These are phyloP conservation scores for Acarospora socialis DNA, from an alignment of 2,329 filamentous ascomycete genomes.

Conservation along the genomic window DNA sequence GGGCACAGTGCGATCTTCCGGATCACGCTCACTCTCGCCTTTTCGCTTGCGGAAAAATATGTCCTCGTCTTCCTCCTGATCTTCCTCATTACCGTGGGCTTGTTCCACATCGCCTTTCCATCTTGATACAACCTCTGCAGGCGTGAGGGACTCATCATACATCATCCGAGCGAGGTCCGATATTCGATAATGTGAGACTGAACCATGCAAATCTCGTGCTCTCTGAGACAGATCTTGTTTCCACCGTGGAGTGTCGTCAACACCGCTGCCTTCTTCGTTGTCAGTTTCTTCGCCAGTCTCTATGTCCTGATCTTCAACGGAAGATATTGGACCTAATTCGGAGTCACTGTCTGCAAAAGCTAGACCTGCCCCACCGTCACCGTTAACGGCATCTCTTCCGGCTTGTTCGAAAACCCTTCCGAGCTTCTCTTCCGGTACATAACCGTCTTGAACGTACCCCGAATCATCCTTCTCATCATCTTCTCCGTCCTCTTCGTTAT, in stretches of 20 bases:
- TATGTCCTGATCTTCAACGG: constrained; percentile 40
- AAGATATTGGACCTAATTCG: constrained; percentile 77
- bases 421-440: constrained; percentile 29
- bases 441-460: constrained; percentile 17
- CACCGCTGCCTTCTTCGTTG: constrained; percentile 42
- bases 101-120: constrained; percentile 64
- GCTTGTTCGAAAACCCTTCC: constrained; percentile 27
- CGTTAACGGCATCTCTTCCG: constrained; percentile 29
- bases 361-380: constrained; percentile 42
- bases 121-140: constrained; percentile 58
- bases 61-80: constrained; percentile 51
- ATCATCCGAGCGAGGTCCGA: constrained; percentile 74
- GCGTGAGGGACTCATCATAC: constrained; percentile 68
- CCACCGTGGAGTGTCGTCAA: constrained; percentile 65
- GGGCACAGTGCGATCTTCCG: constrained; percentile 68
- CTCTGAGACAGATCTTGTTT: constrained; percentile 73
- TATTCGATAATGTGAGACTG: constrained; percentile 58
- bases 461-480: constrained; percentile 19
- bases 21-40: constrained; percentile 31
- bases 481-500: constrained; percentile 24
- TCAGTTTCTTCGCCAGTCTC: constrained; percentile 35
- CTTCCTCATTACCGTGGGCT: constrained; percentile 42
- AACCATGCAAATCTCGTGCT: constrained; percentile 56
- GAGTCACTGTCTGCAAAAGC: constrained; percentile 96
- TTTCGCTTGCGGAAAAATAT: constrained; percentile 44